Evolutionary conservation across 306 rosid species (phyloP).

Genomic region (Lotus japonicus): DNA sequence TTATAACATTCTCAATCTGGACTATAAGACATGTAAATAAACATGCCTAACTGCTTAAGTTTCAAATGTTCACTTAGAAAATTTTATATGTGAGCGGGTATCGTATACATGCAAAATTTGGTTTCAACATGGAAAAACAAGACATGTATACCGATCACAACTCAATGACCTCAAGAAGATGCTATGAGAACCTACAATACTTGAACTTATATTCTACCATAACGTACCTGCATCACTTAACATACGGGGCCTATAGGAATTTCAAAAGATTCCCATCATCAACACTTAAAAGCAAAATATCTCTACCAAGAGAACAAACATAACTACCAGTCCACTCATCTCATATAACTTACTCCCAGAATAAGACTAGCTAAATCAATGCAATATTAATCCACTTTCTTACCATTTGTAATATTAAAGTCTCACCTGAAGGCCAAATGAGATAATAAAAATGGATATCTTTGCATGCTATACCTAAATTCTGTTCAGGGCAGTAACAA

Average conservation of each 20-base stretch:
- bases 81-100: neutral
- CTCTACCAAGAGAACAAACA: neutral
- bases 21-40: neutral
- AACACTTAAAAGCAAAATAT: neutral
- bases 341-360: neutral
- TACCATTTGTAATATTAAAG: neutral
- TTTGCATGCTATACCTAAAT: neutral
- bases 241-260: neutral
- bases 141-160: neutral
- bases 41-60: neutral
- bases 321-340: neutral
- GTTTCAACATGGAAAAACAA: neutral
- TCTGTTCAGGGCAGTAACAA: neutral
- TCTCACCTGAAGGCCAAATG: neutral
- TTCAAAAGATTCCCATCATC: constrained; percentile 1
- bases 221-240: neutral
- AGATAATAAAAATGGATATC: neutral
- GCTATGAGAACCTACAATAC: neutral
- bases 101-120: neutral
- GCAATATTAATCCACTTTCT: neutral
- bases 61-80: neutral
- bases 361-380: neutral
- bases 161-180: neutral
- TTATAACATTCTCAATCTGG: neutral
- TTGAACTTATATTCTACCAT: neutral